Base-by-base conservation (phyloP, 202 grass and related monocot genomes). In the Digitaria exilis region DNA sequence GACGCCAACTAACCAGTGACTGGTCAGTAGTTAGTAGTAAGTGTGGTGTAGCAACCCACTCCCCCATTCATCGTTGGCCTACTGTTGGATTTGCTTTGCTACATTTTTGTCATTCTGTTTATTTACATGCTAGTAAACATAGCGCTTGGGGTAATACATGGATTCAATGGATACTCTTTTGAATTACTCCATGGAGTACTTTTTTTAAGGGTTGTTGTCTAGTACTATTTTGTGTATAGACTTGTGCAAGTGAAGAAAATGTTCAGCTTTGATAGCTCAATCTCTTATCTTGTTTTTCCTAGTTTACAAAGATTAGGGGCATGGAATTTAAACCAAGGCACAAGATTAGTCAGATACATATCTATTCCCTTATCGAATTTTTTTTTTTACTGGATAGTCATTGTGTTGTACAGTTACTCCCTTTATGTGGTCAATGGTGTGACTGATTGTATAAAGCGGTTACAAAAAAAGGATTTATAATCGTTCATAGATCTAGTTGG, bases 381-480 rank as follows among this genome's bases (percentile, higher is more conserved):
- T n/a, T n/a, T n/a, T n/a, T n/a, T n/a, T n/a, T n/a, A n/a, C n/a
- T n/a, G n/a, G n/a, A n/a, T n/a, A n/a, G n/a, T n/a, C n/a, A n/a
- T n/a, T n/a, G n/a, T n/a, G n/a, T n/a, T n/a, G n/a, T n/a, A n/a
- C n/a, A n/a, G n/a, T n/a, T n/a, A n/a, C n/a, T n/a, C n/a, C n/a
- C n/a, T n/a, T n/a, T n/a, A n/a, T n/a, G 3, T 7, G 18, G 11
- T 65, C 9, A 3, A 49, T 78, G 42, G 4, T 1, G 44, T 24
- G 30, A 56, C 50, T 74, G 8, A 51, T 51, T 66, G 13, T 6
- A 31, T 10, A 29, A 4, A 26, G 25, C 17, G 42, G 13, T n/a
- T 9, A 22, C 37, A 65, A 79, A 37, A 79, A 51, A 30, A 12
- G n/a, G n/a, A 78, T 49, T 18, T 51, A 4, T 35, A 79, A 79